Evolutionary conservation across 164 flowering plant genomes (phyloP).

Genomic region (Tinospora cordifolia): DNA sequence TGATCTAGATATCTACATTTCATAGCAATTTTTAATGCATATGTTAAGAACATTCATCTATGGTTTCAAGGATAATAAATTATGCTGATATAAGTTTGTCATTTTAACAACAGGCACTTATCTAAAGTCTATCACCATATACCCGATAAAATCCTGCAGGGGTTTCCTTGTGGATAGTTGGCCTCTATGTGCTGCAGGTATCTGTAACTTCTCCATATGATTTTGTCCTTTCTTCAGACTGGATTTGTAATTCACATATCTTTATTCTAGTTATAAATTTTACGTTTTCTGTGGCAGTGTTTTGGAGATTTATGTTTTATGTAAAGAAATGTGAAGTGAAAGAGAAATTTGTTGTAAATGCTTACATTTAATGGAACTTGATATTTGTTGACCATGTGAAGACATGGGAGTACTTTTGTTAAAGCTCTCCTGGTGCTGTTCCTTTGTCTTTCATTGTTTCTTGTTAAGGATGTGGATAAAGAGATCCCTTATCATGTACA

Average conservation of each 20-base stretch:
- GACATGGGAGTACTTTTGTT: neutral
- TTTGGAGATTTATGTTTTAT: neutral
- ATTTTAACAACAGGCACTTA: conserved; percentile 12
- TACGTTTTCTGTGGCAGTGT: neutral
- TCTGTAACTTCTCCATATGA: neutral
- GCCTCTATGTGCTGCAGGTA: conserved; percentile 78
- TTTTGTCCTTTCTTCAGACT: neutral
- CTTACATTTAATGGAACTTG: neutral
- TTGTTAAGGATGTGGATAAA: neutral
- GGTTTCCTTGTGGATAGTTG: conserved; percentile 76
- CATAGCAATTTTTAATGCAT: too few relatives aligned
- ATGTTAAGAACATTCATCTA: too few relatives aligned
- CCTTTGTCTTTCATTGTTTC: neutral
- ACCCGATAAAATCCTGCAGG: conserved; percentile 92
- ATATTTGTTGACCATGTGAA: neutral
- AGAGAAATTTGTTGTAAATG: neutral
- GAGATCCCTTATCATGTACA: neutral
- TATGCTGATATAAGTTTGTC: conserved; percentile 26
- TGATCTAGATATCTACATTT: neutral
- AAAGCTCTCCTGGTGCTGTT: neutral
- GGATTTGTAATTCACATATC: neutral
- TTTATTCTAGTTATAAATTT: neutral
- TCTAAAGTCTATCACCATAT: conserved; percentile 63
- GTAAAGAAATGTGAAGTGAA: neutral
- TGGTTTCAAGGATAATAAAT: neutral